Base-by-base conservation (phyloP, 148 eudicot species). In the Cornus florida region DNA sequence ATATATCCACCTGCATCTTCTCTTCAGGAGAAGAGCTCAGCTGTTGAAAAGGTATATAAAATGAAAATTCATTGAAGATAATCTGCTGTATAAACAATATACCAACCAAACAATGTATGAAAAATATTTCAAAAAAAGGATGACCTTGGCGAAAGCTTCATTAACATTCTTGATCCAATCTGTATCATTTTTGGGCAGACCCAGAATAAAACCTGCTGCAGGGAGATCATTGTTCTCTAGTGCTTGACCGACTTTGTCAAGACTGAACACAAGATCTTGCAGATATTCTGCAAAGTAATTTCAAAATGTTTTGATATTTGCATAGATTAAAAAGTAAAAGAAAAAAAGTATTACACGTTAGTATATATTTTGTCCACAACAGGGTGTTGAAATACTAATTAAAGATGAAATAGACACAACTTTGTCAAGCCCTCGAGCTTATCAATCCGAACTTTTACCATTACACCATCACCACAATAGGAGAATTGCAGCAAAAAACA, bases 81-180 rank as follows among this genome's bases (percentile, higher is more conserved):
- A 43, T 0, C 5, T 19, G 9, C 2, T 56, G 35, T 71, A 19
- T 31, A 72, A 62, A 11, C 24, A 66, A 65, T 10, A 31, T 28
- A 4, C 33, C 5, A 20, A 72, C 53, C 17, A 67, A n/a, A 28
- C 28, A 28, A 35, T 17, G 19, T 59, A 81, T 72, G 31, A 2
- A 39, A 71, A n/a, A 7, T 8, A 56, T 38, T 24, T 28, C 28
- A 28, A 28, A 31, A 17, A 17, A 17, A n/a, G 69, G 2, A 33
- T 50, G 69, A 90, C 99, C 99, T 93, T 94, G 78, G 72, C 74
- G 86, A 96, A 86, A 35, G 99, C 99, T 67, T 90, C 71, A 84
- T 93, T 92, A 46, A 91, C 95, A 77, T 93, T 96, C 79, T 88
- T 78, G 74, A 96, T 80, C 99, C 99, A 96, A 70, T 93, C 97